A percentile compares a stretch with the other conserved stretches of the same genome.
phyloP scores from a whole-genome alignment of 371 early-diverging fungal species.

The Mortierella sp. region DNA sequence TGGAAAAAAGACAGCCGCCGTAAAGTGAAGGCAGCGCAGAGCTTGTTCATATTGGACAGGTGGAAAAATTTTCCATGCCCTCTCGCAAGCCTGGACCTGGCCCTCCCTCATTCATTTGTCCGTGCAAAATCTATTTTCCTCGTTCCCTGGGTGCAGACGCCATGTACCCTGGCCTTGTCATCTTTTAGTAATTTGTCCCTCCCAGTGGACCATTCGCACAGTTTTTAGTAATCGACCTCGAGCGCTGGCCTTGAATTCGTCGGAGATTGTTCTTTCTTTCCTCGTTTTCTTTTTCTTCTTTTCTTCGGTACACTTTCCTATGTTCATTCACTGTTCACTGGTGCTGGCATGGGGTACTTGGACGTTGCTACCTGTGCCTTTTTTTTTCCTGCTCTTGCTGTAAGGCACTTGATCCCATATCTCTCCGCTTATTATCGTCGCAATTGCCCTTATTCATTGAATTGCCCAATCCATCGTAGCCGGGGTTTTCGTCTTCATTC shows the following conservation, averaged over 20 bases:
- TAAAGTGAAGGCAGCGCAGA: not conserved
- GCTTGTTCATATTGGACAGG: not conserved
- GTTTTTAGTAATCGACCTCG: constrained; percentile 15
- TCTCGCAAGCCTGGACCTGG: not conserved
- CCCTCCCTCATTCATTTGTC: not conserved
- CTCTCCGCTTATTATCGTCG: not conserved
- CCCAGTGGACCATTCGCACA: constrained; percentile 20
- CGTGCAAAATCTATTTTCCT: constrained; percentile 9
- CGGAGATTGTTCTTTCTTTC: not conserved
- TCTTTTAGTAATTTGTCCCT: constrained; percentile 23
- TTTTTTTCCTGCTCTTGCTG: not conserved
- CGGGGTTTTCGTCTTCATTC: not conserved
- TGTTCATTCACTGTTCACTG: not conserved
- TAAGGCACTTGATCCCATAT: not conserved
- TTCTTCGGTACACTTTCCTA: not conserved
- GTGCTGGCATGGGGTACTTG: not conserved
- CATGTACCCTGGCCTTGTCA: constrained; percentile 24
- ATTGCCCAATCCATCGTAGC: not conserved
- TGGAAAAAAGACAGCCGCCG: not conserved
- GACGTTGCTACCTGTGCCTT: not conserved
- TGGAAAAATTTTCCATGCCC: not conserved
- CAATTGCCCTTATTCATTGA: not conserved
- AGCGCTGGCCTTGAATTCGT: constrained; percentile 13
- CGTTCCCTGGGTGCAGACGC: not conserved
- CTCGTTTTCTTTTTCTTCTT: constrained; percentile 2